Conservation (phyloP, 2,329 filamentous ascomycete genomes). For the Pseudocercospora crystallina region DNA sequence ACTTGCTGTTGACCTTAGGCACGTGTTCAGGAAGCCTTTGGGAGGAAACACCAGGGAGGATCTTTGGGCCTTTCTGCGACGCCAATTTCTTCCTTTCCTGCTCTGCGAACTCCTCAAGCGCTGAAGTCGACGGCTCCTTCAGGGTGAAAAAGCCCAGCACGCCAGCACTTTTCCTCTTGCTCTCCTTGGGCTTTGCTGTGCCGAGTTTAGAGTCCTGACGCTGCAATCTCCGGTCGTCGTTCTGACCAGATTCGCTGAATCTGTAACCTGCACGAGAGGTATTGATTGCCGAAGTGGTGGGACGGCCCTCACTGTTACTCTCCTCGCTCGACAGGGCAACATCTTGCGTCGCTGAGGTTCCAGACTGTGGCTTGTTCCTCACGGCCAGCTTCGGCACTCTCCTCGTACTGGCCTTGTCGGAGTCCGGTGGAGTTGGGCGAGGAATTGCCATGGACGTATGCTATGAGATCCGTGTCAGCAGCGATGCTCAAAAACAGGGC, state of each 20-base stretch:
- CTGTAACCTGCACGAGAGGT: slow-evolving; percentile 1
- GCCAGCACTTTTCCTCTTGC: slow-evolving; percentile 38
- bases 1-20: slow-evolving; percentile 56
- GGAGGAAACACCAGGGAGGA: slow-evolving; percentile 40
- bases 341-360: background rate
- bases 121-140: slow-evolving; percentile 51
- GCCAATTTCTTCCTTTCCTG: slow-evolving; percentile 27
- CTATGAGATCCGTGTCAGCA: background rate
- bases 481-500: background rate
- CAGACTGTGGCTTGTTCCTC: slow-evolving; percentile 13
- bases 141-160: slow-evolving; percentile 49
- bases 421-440: slow-evolving; percentile 9
- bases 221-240: background rate
- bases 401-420: slow-evolving; percentile 15
- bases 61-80: slow-evolving; percentile 38
- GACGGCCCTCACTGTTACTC: slow-evolving; percentile 1
- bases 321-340: slow-evolving; percentile 7
- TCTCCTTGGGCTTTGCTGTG: background rate
- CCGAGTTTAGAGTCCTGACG: background rate
- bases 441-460: slow-evolving; percentile 7
- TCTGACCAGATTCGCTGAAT: slow-evolving; percentile 2
- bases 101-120: slow-evolving; percentile 47
- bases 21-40: slow-evolving; percentile 51
- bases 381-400: slow-evolving; percentile 29
- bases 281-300: background rate